Evolutionary conservation across 176 grass and related monocot species (phyloP).

Genomic region (Zizania latifolia): DNA sequence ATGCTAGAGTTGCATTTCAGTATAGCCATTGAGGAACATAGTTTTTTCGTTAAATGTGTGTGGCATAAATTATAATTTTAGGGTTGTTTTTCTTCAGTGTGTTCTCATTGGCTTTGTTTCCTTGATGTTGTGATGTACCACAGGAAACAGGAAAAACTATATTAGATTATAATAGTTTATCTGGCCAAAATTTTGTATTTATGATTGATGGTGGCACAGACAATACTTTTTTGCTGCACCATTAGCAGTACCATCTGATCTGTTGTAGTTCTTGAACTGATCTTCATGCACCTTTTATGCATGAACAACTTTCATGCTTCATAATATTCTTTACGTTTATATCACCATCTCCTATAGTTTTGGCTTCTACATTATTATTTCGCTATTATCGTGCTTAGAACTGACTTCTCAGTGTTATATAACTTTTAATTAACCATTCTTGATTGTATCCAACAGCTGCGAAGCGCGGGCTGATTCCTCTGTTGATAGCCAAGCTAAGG

Average conservation of each 20-base stretch:
- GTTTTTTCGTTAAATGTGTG: neutral
- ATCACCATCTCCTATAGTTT: neutral
- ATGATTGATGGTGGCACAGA: neutral
- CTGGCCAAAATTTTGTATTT: neutral
- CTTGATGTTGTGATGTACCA: neutral
- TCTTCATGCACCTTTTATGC: neutral
- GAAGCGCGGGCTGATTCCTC: conserved; percentile 30
- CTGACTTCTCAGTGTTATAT: neutral
- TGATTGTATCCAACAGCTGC: conserved; percentile 13
- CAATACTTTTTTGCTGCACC: neutral
- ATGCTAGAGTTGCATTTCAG: neutral
- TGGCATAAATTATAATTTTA: neutral
- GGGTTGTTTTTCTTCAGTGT: too few relatives aligned
- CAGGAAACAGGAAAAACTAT: neutral
- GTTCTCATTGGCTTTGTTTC: neutral
- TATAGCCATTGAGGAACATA: neutral
- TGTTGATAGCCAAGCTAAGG: conserved; percentile 37
- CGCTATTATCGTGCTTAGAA: neutral
- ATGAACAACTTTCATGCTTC: neutral
- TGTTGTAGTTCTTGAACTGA: neutral
- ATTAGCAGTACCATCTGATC: neutral
- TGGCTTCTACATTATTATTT: neutral
- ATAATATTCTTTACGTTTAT: neutral
- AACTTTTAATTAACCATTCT: conserved; percentile 2
- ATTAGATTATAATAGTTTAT: neutral